A percentile compares a stretch with the other conserved stretches of the same genome.
Evolutionary conservation across 1,284 basidiomycete species (phyloP).

Genomic region (Agroathelia rolfsii): DNA sequence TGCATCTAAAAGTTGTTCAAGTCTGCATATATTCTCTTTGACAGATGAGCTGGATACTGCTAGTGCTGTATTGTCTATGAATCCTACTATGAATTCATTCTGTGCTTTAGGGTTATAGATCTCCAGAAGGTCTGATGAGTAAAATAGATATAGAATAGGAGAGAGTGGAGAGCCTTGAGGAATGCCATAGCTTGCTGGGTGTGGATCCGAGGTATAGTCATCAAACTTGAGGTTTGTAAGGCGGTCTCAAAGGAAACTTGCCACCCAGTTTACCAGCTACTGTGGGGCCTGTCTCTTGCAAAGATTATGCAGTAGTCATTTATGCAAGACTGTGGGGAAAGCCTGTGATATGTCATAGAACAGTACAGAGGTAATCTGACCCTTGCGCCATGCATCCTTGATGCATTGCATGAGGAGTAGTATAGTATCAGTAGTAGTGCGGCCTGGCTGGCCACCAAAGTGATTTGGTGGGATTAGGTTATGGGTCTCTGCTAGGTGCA

Average conservation of each 20-base stretch:
- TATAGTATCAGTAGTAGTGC: slow-evolving; percentile 16
- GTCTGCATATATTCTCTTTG: no score
- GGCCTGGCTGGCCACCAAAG: slow-evolving; percentile 17
- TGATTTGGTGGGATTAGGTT: slow-evolving; percentile 14
- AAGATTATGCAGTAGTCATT: slow-evolving; percentile 17
- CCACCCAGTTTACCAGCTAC: slow-evolving; percentile 9
- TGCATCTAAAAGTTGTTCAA: no score
- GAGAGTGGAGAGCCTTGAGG: slow-evolving; percentile 14
- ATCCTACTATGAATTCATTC: slow-evolving; percentile 15
- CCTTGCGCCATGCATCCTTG: slow-evolving; percentile 15
- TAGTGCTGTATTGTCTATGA: slow-evolving; percentile 21
- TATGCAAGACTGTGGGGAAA: slow-evolving; percentile 16
- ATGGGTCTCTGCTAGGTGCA: slow-evolving; percentile 10
- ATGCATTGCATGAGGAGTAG: slow-evolving; percentile 13
- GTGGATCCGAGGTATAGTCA: slow-evolving; percentile 7
- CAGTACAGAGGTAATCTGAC: slow-evolving; percentile 14
- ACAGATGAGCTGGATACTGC: no score
- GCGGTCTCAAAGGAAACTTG: slow-evolving; percentile 6
- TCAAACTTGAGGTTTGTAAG: slow-evolving; percentile 12
- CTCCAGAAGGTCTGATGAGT: slow-evolving; percentile 21
- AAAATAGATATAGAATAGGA: slow-evolving; percentile 23
- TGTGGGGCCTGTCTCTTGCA: slow-evolving; percentile 11
- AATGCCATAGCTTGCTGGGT: slow-evolving; percentile 9
- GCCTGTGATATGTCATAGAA: slow-evolving; percentile 18
- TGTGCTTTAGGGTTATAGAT: slow-evolving; percentile 8